Evolutionary conservation across 768 basidiomycete genomes (phyloP).

Genomic region (Filobasidium floriforme): DNA sequence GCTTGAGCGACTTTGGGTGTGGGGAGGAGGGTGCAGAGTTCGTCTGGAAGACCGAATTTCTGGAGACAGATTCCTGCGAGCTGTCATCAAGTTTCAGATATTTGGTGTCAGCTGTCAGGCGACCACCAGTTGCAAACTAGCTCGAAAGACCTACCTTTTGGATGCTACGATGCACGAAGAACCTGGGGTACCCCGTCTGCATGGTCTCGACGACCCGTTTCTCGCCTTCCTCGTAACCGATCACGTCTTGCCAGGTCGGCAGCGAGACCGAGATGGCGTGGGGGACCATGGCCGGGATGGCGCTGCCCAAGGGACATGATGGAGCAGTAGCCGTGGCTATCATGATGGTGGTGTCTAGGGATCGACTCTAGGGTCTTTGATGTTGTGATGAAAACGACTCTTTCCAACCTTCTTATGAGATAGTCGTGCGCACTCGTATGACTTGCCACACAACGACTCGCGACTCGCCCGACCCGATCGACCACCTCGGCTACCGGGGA

Average conservation of each 20-base stretch:
- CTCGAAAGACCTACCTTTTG: conserved; percentile 58
- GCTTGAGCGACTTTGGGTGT: conserved; percentile 63
- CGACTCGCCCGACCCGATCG: not conserved
- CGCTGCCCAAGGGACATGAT: conserved; percentile 34
- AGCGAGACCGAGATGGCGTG: conserved; percentile 94
- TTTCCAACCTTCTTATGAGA: not conserved
- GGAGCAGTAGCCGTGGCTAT: conserved; percentile 24
- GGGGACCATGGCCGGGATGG: conserved; percentile 48
- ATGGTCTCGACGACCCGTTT: conserved; percentile 68
- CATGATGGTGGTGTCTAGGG: not conserved
- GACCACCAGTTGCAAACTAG: not conserved
- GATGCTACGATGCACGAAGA: conserved; percentile 82
- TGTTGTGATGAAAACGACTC: too few species aligned
- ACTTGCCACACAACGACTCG: too few species aligned
- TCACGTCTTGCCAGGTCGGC: conserved; percentile 83
- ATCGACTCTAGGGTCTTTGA: not conserved
- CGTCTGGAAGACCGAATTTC: conserved; percentile 65
- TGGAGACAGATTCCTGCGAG: conserved; percentile 67
- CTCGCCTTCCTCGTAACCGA: conserved; percentile 85
- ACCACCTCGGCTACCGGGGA: too few species aligned
- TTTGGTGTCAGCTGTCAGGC: too few species aligned
- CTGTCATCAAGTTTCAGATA: conserved; percentile 47
- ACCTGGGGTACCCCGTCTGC: conserved; percentile 87
- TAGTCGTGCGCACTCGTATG: too few species aligned
- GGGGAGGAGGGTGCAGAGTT: conserved; percentile 72